Percentiles rank a stretch among this genome's conserved stretches.
Evolutionary conservation across 2,329 filamentous ascomycete species (phyloP).

Genomic region (Chaetomium olivaceum): DNA sequence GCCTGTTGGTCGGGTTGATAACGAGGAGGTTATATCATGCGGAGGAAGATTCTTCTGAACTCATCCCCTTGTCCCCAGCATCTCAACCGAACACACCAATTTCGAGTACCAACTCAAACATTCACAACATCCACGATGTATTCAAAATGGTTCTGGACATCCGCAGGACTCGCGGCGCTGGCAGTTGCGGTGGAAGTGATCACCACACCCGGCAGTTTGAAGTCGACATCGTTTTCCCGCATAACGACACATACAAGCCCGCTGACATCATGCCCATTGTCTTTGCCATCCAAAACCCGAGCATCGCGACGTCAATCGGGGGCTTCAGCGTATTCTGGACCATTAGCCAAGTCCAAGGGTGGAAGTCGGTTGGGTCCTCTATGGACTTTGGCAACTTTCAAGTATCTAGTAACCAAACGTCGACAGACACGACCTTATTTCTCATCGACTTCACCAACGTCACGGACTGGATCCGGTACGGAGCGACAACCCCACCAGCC

Average conservation of each 20-base stretch:
- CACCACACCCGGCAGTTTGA: conserved; percentile 1
- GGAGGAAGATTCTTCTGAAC: no score
- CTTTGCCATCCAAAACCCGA: background rate
- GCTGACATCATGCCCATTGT: conserved; percentile 4
- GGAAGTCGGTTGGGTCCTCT: no score
- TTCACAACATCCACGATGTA: background rate
- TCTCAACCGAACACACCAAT: background rate
- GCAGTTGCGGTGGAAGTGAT: background rate
- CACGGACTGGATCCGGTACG: background rate
- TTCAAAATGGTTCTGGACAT: background rate
- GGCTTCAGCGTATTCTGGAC: background rate
- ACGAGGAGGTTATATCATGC: no score
- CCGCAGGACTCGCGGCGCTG: background rate
- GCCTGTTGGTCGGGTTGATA: no score
- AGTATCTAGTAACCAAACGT: background rate
- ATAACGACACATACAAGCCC: background rate
- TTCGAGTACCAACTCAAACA: background rate
- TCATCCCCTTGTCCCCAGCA: background rate
- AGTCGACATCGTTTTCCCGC: conserved; percentile 8
- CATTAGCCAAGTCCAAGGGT: background rate
- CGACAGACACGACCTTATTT: background rate
- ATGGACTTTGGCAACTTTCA: background rate
- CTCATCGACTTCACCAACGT: background rate
- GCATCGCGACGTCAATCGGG: background rate
- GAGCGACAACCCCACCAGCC: background rate